Conservation (phyloP, 768 basidiomycete species). For the Cyclocybe aegerita region DNA sequence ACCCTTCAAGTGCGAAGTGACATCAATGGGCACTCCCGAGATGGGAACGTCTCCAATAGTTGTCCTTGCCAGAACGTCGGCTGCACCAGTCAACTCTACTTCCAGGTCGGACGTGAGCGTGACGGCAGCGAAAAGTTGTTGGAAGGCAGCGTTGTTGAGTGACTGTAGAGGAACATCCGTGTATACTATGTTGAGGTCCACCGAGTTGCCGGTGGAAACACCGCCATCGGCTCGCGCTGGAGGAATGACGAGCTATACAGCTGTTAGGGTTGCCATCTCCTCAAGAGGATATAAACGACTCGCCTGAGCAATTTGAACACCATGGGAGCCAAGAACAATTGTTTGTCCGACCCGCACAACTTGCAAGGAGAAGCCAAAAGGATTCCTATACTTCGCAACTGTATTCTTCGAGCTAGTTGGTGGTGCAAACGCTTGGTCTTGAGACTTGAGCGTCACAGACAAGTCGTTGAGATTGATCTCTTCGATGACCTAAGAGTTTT, state of each 20-base stretch:
- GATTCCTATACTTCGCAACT: constrained; percentile 64
- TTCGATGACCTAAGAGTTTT: constrained; percentile 50
- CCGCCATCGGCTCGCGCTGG: constrained; percentile 49
- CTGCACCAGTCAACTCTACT: constrained; percentile 54
- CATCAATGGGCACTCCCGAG: constrained; percentile 60
- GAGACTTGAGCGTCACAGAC: constrained; percentile 47
- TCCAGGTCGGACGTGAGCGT: constrained; percentile 45
- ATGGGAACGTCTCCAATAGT: constrained; percentile 68
- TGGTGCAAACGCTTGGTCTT: constrained; percentile 57
- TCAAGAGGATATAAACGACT: constrained; percentile 5
- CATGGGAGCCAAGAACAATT: constrained; percentile 48
- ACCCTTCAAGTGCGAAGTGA: constrained; percentile 57
- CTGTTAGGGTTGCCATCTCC: neutral
- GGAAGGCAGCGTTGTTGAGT: constrained; percentile 53
- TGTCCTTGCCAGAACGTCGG: constrained; percentile 59
- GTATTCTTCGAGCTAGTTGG: constrained; percentile 56
- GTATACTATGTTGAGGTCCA: constrained; percentile 57
- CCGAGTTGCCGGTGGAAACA: constrained; percentile 70
- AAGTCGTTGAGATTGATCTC: constrained; percentile 62
- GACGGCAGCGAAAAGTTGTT: constrained; percentile 55
- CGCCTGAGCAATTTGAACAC: constrained; percentile 55
- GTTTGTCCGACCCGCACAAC: constrained; percentile 55
- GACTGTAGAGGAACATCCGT: constrained; percentile 54
- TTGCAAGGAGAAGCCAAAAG: constrained; percentile 75
- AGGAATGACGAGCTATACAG: constrained; percentile 49